These are phyloP conservation scores for Xylaria flabelliformis DNA, from an alignment of 495 filamentous ascomycete genomes.

Conservation along the genomic window DNA sequence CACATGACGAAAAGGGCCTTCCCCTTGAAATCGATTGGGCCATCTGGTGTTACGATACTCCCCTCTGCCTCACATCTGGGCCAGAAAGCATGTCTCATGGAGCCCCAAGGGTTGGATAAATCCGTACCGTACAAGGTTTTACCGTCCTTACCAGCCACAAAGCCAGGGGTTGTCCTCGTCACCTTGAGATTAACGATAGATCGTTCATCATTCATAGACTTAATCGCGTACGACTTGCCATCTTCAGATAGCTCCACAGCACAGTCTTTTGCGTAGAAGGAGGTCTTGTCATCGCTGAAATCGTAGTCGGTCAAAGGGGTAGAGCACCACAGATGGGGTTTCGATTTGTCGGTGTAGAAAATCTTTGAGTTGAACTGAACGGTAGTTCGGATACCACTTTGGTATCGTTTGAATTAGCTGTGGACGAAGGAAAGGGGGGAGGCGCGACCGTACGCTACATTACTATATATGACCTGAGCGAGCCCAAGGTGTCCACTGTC, in stretches of 20 bases:
- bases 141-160: constrained; percentile 85
- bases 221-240: constrained; percentile 79
- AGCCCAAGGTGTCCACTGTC: constrained; percentile 78
- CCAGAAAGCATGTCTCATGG: constrained; percentile 93
- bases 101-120: constrained; percentile 83
- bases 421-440: constrained; percentile 18
- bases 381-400: constrained; percentile 86
- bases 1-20: constrained; percentile 78
- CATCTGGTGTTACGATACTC: constrained; percentile 80
- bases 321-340: constrained; percentile 80
- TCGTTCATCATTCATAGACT: constrained; percentile 77
- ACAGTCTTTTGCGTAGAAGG: constrained; percentile 83
- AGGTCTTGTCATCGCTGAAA: constrained; percentile 82
- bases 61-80: constrained; percentile 82
- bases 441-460: constrained; percentile 77
- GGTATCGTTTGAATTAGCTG: constrained; percentile 39
- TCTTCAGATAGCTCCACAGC: constrained; percentile 85
- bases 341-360: constrained; percentile 71
- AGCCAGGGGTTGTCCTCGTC: constrained; percentile 76
- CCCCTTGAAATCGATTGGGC: constrained; percentile 83
- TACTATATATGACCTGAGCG: constrained; percentile 95
- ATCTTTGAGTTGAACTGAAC: constrained; percentile 92
- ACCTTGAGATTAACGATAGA: constrained; percentile 84
- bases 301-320: constrained; percentile 75
- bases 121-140: constrained; percentile 87